phyloP scores from a whole-genome alignment of 108 stramenopile species.

The Cyclotella sp. region DNA sequence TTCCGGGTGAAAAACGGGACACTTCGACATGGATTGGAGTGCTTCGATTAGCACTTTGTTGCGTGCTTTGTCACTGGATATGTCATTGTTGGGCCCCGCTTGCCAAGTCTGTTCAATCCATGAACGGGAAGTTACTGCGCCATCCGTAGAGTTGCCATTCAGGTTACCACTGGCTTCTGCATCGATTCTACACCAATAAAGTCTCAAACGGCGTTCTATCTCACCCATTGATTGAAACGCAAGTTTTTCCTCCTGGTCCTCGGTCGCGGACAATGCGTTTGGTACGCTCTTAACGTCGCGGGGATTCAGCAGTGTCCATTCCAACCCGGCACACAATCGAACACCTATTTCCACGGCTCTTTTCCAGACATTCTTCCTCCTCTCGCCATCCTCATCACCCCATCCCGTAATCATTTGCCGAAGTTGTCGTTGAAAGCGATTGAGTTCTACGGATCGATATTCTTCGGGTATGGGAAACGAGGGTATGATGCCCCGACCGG shows the following conservation, averaged over 20 bases:
- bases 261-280: background rate
- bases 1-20: conserved; percentile 65
- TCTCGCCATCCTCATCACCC: background rate
- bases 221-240: conserved; percentile 17
- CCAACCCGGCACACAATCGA: conserved; percentile 64
- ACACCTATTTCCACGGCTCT: conserved; percentile 73
- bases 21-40: conserved; percentile 54
- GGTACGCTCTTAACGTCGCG: background rate
- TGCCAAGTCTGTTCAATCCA: conserved; percentile 57
- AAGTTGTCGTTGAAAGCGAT: conserved; percentile 50
- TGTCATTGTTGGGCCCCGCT: conserved; percentile 62
- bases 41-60: conserved; percentile 24
- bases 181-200: conserved; percentile 62
- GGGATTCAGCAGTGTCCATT: conserved; percentile 36
- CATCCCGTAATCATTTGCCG: conserved; percentile 21
- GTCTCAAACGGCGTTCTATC: conserved; percentile 55
- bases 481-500: conserved; percentile 39
- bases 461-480: conserved; percentile 41
- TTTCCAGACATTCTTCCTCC: conserved; percentile 28
- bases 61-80: conserved; percentile 17
- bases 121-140: conserved; percentile 10
- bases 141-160: background rate
- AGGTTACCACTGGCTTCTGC: conserved; percentile 6
- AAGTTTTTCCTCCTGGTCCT: background rate
- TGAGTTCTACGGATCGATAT: conserved; percentile 53